These are phyloP conservation scores for Calvatia gigantea DNA, from an alignment of 768 basidiomycete species.

Conservation along the genomic window DNA sequence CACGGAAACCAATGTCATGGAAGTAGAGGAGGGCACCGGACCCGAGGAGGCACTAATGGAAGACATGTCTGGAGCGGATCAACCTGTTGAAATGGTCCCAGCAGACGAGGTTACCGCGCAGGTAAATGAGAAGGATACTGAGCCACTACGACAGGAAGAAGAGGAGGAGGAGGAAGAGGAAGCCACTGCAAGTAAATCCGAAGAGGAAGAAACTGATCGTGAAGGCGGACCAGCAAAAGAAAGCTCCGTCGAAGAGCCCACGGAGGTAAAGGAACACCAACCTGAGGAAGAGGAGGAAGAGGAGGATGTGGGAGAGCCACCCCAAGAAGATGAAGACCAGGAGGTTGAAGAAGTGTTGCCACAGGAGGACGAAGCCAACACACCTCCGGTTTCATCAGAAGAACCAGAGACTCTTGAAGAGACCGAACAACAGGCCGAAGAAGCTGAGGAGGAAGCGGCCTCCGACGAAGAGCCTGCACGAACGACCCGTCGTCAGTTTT, in stretches of 20 bases:
- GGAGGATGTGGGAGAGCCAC: slow-evolving; percentile 15
- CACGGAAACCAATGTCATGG: neutral
- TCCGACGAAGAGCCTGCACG: slow-evolving; percentile 33
- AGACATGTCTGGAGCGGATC: neutral
- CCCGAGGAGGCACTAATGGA: neutral
- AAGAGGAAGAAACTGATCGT: slow-evolving; percentile 14
- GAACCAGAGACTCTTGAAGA: slow-evolving; percentile 10
- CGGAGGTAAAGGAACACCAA: neutral
- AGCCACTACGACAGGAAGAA: slow-evolving; percentile 13
- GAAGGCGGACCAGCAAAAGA: slow-evolving; percentile 8
- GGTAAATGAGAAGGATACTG: slow-evolving; percentile 4
- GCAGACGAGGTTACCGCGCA: slow-evolving; percentile 1
- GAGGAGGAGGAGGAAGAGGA: slow-evolving; percentile 19
- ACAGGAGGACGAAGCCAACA: neutral
- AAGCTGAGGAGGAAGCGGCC: slow-evolving; percentile 13
- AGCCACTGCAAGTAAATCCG: slow-evolving; percentile 8
- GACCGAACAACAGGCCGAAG: slow-evolving; percentile 7
- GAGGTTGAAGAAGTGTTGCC: neutral
- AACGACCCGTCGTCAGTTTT: slow-evolving; percentile 30
- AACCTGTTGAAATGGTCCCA: slow-evolving; percentile 3
- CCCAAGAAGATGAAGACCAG: slow-evolving; percentile 13
- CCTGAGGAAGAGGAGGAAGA: slow-evolving; percentile 22
- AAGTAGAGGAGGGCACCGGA: neutral
- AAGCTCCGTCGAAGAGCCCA: neutral
- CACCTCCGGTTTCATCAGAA: slow-evolving; percentile 2